Conservation (phyloP, 176 grass and related monocot genomes). For the Carex myosuroides region DNA sequence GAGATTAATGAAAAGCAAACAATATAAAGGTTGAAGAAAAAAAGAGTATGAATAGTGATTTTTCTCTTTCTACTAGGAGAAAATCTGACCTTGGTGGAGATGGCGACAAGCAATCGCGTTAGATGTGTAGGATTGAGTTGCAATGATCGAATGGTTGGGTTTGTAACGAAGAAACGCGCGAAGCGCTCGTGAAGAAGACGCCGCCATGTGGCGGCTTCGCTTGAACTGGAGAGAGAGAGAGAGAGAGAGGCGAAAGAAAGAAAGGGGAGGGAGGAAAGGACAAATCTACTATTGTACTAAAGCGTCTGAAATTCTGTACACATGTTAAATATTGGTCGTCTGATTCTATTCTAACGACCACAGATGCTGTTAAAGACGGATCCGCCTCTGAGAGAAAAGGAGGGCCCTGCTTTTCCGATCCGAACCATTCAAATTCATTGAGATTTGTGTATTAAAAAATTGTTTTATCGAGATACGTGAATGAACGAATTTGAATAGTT, state of each 20-base stretch:
- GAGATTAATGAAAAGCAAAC: not conserved
- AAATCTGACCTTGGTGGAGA: slow-evolving; percentile 35
- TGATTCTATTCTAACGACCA: too few relatives aligned
- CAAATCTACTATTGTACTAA: not conserved
- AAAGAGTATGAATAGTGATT: not conserved
- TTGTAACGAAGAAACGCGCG: slow-evolving; percentile 1
- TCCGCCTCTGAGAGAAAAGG: too few relatives aligned
- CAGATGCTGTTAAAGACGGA: too few relatives aligned
- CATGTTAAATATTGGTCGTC: not conserved
- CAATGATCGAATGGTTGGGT: not conserved
- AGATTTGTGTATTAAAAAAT: too few relatives aligned
- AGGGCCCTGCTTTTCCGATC: too few relatives aligned
- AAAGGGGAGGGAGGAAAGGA: not conserved
- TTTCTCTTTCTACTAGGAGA: not conserved
- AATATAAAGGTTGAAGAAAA: not conserved
- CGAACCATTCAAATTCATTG: too few relatives aligned
- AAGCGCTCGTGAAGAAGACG: slow-evolving; percentile 24
- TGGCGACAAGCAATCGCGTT: slow-evolving; percentile 20
- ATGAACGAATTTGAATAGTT: too few relatives aligned
- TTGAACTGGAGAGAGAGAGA: not conserved
- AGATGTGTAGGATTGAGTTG: not conserved
- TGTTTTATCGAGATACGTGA: too few relatives aligned
- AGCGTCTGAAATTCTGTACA: not conserved
- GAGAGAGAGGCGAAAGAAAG: not conserved
- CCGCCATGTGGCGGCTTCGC: slow-evolving; percentile 27